These are phyloP conservation scores for Triangularia verruculosa DNA, from an alignment of 2,329 filamentous ascomycete genomes.

Conservation along the genomic window DNA sequence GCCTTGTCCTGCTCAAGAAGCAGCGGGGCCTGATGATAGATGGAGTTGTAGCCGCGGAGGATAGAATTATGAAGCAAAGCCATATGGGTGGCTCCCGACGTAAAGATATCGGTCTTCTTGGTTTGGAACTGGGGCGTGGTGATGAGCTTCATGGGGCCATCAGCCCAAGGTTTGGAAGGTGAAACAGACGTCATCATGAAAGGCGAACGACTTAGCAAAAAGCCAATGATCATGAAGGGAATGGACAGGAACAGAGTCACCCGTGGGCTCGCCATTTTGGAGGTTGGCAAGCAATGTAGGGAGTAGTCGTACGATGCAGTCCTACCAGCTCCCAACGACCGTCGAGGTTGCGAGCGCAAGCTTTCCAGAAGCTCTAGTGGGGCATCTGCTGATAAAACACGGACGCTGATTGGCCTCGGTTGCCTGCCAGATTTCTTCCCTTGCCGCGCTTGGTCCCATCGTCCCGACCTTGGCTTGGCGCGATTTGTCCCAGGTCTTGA, in stretches of 20 bases:
- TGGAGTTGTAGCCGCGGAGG: slow-evolving; percentile 61
- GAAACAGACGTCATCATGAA: slow-evolving; percentile 38
- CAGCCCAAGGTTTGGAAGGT: slow-evolving; percentile 47
- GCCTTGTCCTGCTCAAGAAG: slow-evolving; percentile 49
- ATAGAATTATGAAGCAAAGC: slow-evolving; percentile 58
- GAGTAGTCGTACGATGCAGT: slow-evolving; percentile 18
- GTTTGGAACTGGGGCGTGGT: slow-evolving; percentile 52
- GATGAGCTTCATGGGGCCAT: slow-evolving; percentile 53
- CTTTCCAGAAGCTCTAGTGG: slow-evolving; percentile 7
- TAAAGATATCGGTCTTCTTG: slow-evolving; percentile 57
- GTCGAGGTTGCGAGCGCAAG: background rate
- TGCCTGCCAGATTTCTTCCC: background rate
- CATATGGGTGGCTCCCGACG: slow-evolving; percentile 59
- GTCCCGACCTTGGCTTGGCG: background rate
- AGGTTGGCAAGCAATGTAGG: background rate
- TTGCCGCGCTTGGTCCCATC: background rate
- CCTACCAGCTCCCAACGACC: background rate
- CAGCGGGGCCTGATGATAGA: slow-evolving; percentile 57
- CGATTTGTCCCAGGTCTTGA: background rate
- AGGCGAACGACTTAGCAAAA: slow-evolving; percentile 38
- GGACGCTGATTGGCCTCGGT: background rate
- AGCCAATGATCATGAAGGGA: slow-evolving; percentile 31
- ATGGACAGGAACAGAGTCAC: slow-evolving; percentile 23
- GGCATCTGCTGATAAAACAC: background rate
- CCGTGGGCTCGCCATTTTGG: slow-evolving; percentile 20